A percentile compares a stretch with the other conserved stretches of the same genome.
Evolutionary conservation across 257 asterid species (phyloP).

Genomic region (Salvia hispanica): DNA sequence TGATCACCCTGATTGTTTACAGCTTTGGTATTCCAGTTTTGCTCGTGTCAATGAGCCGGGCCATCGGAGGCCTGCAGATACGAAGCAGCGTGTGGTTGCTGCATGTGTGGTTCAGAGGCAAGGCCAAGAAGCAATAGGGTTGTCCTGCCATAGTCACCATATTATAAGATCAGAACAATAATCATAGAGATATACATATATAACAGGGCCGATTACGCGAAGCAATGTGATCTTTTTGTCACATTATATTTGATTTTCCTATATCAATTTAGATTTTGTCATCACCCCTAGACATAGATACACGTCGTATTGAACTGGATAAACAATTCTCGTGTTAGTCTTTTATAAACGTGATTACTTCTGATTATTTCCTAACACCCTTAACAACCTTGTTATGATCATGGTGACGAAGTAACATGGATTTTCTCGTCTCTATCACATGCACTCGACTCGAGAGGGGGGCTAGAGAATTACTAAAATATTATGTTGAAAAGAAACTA

Average conservation of each 20-base stretch:
- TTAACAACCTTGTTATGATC: too few species aligned
- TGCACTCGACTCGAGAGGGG: neutral
- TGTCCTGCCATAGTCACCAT: constrained; percentile 49
- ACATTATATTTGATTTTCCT: too few species aligned
- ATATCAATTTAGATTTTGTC: too few species aligned
- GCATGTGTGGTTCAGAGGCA: constrained; percentile 47
- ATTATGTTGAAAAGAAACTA: neutral
- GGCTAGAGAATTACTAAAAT: neutral
- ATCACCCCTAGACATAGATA: too few species aligned
- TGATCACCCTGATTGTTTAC: constrained; percentile 3
- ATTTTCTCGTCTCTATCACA: neutral
- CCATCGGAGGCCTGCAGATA: constrained; percentile 49
- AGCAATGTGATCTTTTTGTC: too few species aligned
- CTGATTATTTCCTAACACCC: too few species aligned
- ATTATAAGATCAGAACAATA: neutral
- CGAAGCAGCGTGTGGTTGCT: constrained; percentile 43
- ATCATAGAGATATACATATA: too few species aligned
- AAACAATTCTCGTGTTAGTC: too few species aligned
- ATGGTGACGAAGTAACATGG: too few species aligned
- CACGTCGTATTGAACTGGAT: too few species aligned
- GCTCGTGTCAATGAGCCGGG: constrained; percentile 40
- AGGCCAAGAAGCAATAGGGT: constrained; percentile 63
- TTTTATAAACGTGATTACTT: too few species aligned
- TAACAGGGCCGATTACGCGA: too few species aligned
- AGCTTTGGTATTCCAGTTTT: neutral